Percentiles rank a stretch among this genome's conserved stretches.
These are phyloP conservation scores for Botryosphaeria dothidea DNA, from an alignment of 2,329 filamentous ascomycete genomes.

Conservation along the genomic window DNA sequence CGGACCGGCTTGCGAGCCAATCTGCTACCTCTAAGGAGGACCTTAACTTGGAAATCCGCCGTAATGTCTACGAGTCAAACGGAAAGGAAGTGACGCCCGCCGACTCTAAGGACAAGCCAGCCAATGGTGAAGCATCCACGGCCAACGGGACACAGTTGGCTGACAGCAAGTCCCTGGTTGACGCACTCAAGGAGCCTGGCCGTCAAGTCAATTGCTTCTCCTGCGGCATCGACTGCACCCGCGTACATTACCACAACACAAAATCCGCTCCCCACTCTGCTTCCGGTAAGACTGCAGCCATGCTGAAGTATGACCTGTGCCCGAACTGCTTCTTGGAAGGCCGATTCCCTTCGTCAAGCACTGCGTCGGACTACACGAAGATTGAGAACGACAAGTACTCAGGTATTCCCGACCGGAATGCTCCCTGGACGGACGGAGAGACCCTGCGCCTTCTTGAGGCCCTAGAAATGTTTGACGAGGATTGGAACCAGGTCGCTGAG, in stretches of 20 bases:
- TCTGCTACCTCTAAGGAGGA: slow-evolving; percentile 72
- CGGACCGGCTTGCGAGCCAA: slow-evolving; percentile 69
- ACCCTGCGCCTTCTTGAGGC: slow-evolving; percentile 86
- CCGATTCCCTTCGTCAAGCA: slow-evolving; percentile 77
- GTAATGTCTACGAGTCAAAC: slow-evolving; percentile 93
- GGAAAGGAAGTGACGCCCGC: slow-evolving; percentile 78
- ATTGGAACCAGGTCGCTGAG: slow-evolving; percentile 91
- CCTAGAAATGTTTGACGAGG: slow-evolving; percentile 89
- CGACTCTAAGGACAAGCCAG: slow-evolving; percentile 63
- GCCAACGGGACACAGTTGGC: slow-evolving; percentile 67
- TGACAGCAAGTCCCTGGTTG: slow-evolving; percentile 63
- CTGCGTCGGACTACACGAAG: slow-evolving; percentile 79
- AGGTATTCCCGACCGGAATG: slow-evolving; percentile 75
- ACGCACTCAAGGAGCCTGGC: slow-evolving; percentile 62
- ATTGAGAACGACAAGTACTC: slow-evolving; percentile 86
- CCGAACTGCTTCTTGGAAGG: slow-evolving; percentile 86
- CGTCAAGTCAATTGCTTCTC: slow-evolving; percentile 79
- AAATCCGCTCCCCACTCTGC: slow-evolving; percentile 55
- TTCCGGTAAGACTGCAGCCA: slow-evolving; percentile 54
- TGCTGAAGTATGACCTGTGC: slow-evolving; percentile 82
- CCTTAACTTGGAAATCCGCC: slow-evolving; percentile 86
- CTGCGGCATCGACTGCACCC: slow-evolving; percentile 87
- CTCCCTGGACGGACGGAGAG: slow-evolving; percentile 89
- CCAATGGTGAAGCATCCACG: slow-evolving; percentile 62
- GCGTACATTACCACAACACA: slow-evolving; percentile 69